Conservation (phyloP, 768 basidiomycete genomes). For the Crepidotus variabilis region DNA sequence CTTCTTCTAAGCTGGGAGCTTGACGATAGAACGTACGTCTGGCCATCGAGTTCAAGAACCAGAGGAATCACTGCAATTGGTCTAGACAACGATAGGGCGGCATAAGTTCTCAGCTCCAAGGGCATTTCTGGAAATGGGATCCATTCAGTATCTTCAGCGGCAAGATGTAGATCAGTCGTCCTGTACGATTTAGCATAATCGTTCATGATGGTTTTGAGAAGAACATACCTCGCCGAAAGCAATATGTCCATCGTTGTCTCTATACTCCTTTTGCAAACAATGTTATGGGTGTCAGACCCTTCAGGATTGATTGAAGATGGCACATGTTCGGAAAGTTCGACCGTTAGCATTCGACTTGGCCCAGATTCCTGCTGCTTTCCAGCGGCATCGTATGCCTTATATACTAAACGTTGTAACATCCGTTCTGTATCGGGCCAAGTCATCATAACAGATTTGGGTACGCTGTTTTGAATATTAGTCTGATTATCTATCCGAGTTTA, state of each 20-base stretch:
- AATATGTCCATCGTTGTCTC: slow-evolving; percentile 4
- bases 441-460: slow-evolving; percentile 14
- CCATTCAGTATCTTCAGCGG: neutral
- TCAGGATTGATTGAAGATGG: neutral
- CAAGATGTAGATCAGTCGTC: slow-evolving; percentile 4
- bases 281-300: neutral
- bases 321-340: neutral
- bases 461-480: slow-evolving; percentile 9
- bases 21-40: neutral
- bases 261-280: slow-evolving; percentile 2
- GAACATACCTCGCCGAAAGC: slow-evolving; percentile 3
- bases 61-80: neutral
- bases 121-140: neutral
- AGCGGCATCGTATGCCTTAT: neutral
- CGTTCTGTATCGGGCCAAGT: slow-evolving; percentile 7
- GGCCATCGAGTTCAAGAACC: neutral
- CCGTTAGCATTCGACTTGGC: neutral
- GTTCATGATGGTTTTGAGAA: neutral
- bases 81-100: neutral
- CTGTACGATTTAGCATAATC: neutral
- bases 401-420: slow-evolving; percentile 4
- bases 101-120: neutral
- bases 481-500: neutral
- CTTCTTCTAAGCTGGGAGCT: neutral
- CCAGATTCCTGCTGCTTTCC: neutral